Evolutionary conservation across 495 filamentous ascomycete genomes (phyloP).

Genomic region (Penicillium manginii): DNA sequence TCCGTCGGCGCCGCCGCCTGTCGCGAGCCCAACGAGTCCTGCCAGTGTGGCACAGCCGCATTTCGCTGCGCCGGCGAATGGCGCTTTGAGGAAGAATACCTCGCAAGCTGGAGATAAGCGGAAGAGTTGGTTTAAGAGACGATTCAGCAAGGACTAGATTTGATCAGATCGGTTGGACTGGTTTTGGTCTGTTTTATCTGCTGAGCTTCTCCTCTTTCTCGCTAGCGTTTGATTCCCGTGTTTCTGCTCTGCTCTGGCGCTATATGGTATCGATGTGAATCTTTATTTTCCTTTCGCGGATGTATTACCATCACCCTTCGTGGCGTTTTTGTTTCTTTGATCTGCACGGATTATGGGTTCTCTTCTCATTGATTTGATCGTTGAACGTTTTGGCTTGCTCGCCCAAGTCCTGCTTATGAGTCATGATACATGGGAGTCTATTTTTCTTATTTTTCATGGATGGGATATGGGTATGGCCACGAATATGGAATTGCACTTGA

Average conservation of each 20-base stretch:
- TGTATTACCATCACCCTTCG: conserved; percentile 11
- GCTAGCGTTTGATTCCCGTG: conserved; percentile 2
- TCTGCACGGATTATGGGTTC: conserved; percentile 9
- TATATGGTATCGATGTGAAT: conserved; percentile 8
- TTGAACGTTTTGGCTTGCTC: not conserved
- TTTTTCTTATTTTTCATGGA: conserved; percentile 23
- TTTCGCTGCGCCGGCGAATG: not conserved
- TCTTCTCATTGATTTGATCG: conserved; percentile 3
- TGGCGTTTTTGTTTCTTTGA: conserved; percentile 1
- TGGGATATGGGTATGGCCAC: not conserved
- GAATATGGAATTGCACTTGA: not conserved
- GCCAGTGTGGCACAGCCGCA: not conserved
- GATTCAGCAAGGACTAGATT: conserved; percentile 70
- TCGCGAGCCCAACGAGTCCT: conserved; percentile 11
- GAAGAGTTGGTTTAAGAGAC: conserved; percentile 84
- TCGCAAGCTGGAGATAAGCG: conserved; percentile 61
- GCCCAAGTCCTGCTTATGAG: conserved; percentile 2
- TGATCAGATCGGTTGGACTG: not conserved
- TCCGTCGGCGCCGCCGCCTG: conserved; percentile 5
- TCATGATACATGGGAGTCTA: conserved; percentile 35
- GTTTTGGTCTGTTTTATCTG: not conserved
- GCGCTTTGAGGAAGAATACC: not conserved
- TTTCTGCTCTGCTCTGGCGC: conserved; percentile 17
- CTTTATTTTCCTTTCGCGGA: conserved; percentile 10
- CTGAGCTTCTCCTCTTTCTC: not conserved